phyloP scores from a whole-genome alignment of 1,284 basidiomycete species.

The Leccinum huronense region DNA sequence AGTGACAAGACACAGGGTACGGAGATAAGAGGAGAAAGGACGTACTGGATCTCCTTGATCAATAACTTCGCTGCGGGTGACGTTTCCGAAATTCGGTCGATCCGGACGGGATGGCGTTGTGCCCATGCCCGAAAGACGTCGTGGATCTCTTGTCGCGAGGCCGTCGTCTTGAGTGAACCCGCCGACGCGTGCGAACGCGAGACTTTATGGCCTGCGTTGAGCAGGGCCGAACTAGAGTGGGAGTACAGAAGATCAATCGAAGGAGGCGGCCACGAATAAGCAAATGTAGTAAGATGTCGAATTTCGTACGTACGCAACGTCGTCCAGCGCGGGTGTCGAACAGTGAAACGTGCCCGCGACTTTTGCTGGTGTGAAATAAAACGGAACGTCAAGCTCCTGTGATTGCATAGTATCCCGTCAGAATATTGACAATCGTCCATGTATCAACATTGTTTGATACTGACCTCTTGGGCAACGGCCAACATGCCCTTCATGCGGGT shows the following conservation, averaged over 20 bases:
- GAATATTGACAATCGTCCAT: neutral
- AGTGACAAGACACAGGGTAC: neutral
- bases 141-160: constrained; percentile 69
- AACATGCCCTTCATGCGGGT: constrained; percentile 95
- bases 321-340: constrained; percentile 70
- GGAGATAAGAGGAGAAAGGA: constrained; percentile 20
- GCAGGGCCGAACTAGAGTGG: constrained; percentile 71
- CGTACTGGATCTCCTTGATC: constrained; percentile 64
- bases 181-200: constrained; percentile 88
- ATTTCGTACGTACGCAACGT: constrained; percentile 61
- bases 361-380: constrained; percentile 90
- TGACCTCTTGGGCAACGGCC: constrained; percentile 81
- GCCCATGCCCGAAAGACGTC: constrained; percentile 87
- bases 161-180: constrained; percentile 91
- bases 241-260: neutral
- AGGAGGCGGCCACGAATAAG: neutral
- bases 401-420: neutral
- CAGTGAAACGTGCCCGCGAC: constrained; percentile 84
- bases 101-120: constrained; percentile 78
- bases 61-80: constrained; percentile 70
- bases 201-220: constrained; percentile 82
- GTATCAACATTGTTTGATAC: constrained; percentile 19
- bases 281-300: neutral
- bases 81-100: constrained; percentile 72
- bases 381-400: constrained; percentile 78